phyloP scores from a whole-genome alignment of 345 rosid species.

The Eucalyptus tenuipes region DNA sequence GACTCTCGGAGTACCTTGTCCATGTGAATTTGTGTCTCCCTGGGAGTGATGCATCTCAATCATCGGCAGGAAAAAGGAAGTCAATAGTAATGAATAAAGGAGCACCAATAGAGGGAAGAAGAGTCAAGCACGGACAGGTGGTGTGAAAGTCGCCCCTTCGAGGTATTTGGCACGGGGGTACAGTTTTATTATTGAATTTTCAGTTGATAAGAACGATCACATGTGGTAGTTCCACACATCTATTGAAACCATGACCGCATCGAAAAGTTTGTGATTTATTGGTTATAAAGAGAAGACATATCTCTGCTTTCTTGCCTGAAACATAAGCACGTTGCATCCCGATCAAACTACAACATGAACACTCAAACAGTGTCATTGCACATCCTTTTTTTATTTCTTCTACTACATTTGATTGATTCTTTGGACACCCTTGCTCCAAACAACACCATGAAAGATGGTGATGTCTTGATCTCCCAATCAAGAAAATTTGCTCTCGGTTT shows the following conservation, averaged over 20 bases:
- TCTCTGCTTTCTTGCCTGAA: background rate
- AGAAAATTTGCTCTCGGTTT: conserved; percentile 40
- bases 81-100: background rate
- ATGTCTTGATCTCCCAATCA: conserved; percentile 18
- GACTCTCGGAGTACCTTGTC: background rate
- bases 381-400: background rate
- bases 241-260: background rate
- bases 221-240: background rate
- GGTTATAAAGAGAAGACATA: background rate
- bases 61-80: background rate
- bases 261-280: background rate
- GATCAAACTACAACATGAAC: background rate
- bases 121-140: background rate
- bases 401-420: background rate
- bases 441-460: conserved; percentile 28
- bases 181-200: background rate
- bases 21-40: background rate
- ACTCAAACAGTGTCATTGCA: background rate
- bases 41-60: background rate
- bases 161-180: background rate
- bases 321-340: background rate
- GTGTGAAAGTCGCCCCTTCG: background rate
- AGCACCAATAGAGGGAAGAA: background rate
- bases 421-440: conserved; percentile 2
- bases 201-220: background rate